Percentiles rank a stretch among this genome's conserved stretches.
Evolutionary conservation across 73 alveolate species (phyloP).

Genomic region (Paramecium pentaurelia): DNA sequence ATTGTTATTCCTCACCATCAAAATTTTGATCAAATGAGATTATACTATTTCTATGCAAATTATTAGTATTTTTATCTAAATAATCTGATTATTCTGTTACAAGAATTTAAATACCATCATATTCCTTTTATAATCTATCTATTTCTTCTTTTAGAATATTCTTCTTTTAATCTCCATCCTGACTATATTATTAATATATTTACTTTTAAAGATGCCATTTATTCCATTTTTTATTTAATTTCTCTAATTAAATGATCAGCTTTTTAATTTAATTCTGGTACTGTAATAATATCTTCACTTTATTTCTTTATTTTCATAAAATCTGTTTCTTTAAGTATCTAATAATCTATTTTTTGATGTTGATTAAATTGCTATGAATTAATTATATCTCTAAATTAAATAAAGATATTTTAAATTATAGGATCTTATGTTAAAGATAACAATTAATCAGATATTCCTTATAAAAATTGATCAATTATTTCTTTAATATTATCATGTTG

Average conservation of each 20-base stretch:
- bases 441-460: background rate
- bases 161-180: background rate
- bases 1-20: constrained; percentile 1
- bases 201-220: background rate
- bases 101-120: background rate
- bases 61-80: background rate
- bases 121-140: background rate
- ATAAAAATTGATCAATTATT: background rate
- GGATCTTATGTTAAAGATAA: background rate
- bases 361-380: background rate
- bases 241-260: background rate
- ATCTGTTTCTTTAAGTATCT: background rate
- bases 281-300: background rate
- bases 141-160: background rate
- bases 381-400: background rate
- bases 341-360: background rate
- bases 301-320: background rate
- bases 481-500: background rate
- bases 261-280: background rate
- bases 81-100: background rate
- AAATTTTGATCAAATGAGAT: constrained; percentile 12
- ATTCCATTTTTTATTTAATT: background rate
- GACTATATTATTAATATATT: background rate
- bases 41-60: background rate
- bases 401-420: background rate